These are phyloP conservation scores for Solanum chilense DNA, from an alignment of 257 asterid genomes.

Conservation along the genomic window DNA sequence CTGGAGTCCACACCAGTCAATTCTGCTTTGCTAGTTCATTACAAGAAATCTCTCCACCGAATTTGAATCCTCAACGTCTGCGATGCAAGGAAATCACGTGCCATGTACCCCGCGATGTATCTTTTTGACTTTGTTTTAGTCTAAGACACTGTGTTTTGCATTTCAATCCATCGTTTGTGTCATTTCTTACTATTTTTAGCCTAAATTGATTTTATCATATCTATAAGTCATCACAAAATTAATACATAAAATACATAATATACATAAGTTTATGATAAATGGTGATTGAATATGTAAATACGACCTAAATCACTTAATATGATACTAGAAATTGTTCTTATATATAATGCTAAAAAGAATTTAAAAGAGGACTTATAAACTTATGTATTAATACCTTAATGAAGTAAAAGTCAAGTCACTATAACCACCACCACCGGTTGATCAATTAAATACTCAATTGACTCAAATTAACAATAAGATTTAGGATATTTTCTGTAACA, in stretches of 20 bases:
- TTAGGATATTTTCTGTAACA: not conserved
- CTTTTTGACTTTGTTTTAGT: not conserved
- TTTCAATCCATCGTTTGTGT: not conserved
- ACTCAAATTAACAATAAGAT: no score
- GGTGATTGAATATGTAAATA: not conserved
- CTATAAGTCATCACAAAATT: not conserved
- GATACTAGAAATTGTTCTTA: not conserved
- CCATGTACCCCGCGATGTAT: not conserved
- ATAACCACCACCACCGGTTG: not conserved
- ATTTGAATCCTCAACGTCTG: no score
- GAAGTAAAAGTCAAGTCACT: not conserved
- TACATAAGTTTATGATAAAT: not conserved
- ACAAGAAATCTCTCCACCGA: not conserved
- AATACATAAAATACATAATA: not conserved
- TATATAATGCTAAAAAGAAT: no score
- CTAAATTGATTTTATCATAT: not conserved
- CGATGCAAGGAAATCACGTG: not conserved
- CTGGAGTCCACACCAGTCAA: not conserved
- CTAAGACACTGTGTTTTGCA: not conserved
- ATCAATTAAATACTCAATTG: not conserved
- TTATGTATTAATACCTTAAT: not conserved
- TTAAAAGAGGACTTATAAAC: not conserved
- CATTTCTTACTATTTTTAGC: no score
- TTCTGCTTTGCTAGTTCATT: not conserved
- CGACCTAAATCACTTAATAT: not conserved